A percentile compares a stretch with the other conserved stretches of the same genome.
phyloP scores from a whole-genome alignment of 495 filamentous ascomycete genomes.

The Hypoxylon perforatum region DNA sequence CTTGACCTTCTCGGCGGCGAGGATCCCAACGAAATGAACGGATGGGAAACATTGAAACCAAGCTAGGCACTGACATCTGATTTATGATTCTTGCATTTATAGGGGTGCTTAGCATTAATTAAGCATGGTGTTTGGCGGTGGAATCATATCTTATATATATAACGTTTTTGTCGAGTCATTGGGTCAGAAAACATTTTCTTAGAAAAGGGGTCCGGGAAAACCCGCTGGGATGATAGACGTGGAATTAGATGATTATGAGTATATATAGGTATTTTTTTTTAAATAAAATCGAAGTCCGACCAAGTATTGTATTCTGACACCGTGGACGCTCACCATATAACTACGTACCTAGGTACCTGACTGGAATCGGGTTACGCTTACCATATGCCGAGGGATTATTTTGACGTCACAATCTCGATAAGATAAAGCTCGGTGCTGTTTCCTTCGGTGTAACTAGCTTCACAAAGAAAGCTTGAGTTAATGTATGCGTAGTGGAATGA shows the following conservation, averaged over 20 bases:
- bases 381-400: background rate
- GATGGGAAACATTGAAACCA: conserved; percentile 61
- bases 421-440: conserved; percentile 25
- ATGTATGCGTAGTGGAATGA: too few species aligned
- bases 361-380: too few species aligned
- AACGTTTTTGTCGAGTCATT: background rate
- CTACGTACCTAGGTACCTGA: too few species aligned
- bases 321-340: too few species aligned
- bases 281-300: background rate
- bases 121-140: conserved; percentile 35
- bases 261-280: background rate
- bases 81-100: conserved; percentile 14
- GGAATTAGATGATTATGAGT: background rate
- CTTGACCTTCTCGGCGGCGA: conserved; percentile 56
- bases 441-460: background rate
- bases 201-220: background rate
- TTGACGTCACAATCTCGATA: conserved; percentile 38
- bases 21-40: conserved; percentile 50
- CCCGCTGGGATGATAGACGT: background rate
- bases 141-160: conserved; percentile 20
- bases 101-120: conserved; percentile 6
- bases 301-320: background rate
- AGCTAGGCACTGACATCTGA: conserved; percentile 23
- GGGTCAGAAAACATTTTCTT: conserved; percentile 3
- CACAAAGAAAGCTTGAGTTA: too few species aligned